phyloP scores from a whole-genome alignment of 1,284 basidiomycete genomes.

The Athelia sp. region DNA sequence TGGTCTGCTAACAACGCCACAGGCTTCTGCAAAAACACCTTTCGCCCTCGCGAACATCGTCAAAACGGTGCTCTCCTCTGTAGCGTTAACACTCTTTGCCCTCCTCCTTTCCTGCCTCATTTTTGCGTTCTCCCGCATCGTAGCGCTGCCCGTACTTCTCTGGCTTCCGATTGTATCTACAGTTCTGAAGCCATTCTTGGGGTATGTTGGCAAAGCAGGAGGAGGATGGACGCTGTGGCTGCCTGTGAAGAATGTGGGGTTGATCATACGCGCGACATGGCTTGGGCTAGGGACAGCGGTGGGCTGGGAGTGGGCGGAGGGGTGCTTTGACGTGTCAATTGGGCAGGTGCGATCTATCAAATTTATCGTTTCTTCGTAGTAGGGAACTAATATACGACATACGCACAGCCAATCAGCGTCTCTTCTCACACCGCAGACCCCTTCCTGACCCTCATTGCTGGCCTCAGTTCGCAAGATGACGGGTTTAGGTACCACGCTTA shows the following conservation, averaged over 20 bases:
- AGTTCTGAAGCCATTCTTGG: constrained; percentile 52
- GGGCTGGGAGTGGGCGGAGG: constrained; percentile 59
- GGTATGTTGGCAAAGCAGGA: constrained; percentile 45
- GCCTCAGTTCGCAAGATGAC: constrained; percentile 42
- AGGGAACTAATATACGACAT: too few relatives aligned
- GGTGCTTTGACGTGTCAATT: constrained; percentile 49
- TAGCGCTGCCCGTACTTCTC: constrained; percentile 47
- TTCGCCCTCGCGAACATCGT: constrained; percentile 26
- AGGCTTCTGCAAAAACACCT: constrained; percentile 13
- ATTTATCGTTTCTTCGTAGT: constrained; percentile 1
- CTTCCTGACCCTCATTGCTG: constrained; percentile 52
- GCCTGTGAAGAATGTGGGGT: constrained; percentile 36
- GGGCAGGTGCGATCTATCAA: constrained; percentile 12
- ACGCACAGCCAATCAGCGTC: constrained; percentile 36
- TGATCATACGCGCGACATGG: constrained; percentile 44
- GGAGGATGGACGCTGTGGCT: constrained; percentile 51
- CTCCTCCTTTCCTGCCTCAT: constrained; percentile 31
- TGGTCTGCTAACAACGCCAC: constrained; percentile 1
- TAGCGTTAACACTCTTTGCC: constrained; percentile 35
- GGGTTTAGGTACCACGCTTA: constrained; percentile 56
- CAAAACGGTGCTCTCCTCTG: constrained; percentile 30
- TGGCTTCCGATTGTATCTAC: constrained; percentile 44
- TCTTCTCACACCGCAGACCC: constrained; percentile 40
- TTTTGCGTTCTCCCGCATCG: constrained; percentile 39
- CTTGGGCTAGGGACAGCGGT: constrained; percentile 44